Evolutionary conservation across 768 basidiomycete genomes (phyloP).

Genomic region (Hericium alpestre): DNA sequence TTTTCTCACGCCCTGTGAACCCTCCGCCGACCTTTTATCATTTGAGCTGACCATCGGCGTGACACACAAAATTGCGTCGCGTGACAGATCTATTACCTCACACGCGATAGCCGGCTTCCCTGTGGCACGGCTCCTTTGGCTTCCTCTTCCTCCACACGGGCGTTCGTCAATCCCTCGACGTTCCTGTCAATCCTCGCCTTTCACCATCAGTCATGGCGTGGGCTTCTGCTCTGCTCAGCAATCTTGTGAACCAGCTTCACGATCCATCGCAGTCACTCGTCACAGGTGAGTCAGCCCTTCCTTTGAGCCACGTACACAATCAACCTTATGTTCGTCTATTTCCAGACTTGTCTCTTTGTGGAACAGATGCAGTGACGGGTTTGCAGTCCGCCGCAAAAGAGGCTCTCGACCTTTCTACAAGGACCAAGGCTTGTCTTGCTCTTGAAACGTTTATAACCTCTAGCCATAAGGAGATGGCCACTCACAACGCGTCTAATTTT

Average conservation of each 20-base stretch:
- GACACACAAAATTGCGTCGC: slow-evolving; percentile 12
- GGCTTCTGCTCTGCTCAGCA: background rate
- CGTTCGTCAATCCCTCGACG: background rate
- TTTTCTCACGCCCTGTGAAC: slow-evolving; percentile 26
- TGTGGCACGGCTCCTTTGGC: background rate
- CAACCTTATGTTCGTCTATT: background rate
- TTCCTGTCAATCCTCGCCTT: background rate
- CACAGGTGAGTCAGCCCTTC: background rate
- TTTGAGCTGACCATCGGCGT: slow-evolving; percentile 8
- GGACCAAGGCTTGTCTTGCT: slow-evolving; percentile 3
- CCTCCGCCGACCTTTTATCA: slow-evolving; percentile 16
- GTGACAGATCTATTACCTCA: slow-evolving; percentile 14
- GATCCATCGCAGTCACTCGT: slow-evolving; percentile 3
- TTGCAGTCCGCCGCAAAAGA: slow-evolving; percentile 6
- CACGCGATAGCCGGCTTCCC: slow-evolving; percentile 9
- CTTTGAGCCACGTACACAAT: background rate
- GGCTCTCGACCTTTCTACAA: background rate
- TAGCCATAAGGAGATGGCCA: slow-evolving; percentile 44
- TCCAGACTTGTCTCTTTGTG: slow-evolving; percentile 9
- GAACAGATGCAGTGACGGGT: slow-evolving; percentile 24
- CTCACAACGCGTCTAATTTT: slow-evolving; percentile 19
- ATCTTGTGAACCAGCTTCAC: slow-evolving; percentile 3
- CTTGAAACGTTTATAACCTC: slow-evolving; percentile 34
- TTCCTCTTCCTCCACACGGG: too few species aligned
- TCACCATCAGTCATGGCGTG: slow-evolving; percentile 5